phyloP scores from a whole-genome alignment of 2,329 filamentous ascomycete species.

The Intubia oerlemansii region DNA sequence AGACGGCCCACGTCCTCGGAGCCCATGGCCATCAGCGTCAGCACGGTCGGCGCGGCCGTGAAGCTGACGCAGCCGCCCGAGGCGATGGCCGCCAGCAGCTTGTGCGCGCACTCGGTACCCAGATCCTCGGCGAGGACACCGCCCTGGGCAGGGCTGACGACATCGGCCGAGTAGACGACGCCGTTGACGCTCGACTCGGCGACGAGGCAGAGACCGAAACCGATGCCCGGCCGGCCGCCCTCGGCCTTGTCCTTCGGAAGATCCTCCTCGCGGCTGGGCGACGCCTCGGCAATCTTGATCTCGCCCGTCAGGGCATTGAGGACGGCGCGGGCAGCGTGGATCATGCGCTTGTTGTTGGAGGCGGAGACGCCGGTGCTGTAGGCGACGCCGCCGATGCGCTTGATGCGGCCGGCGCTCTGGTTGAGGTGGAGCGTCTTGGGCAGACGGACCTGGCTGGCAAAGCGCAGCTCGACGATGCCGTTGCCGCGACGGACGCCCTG shows the following conservation, averaged over 20 bases:
- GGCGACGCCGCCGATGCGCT: slow-evolving; percentile 76
- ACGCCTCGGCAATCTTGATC: slow-evolving; percentile 56
- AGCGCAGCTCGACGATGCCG: slow-evolving; percentile 81
- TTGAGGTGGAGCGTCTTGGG: slow-evolving; percentile 84
- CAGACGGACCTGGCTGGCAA: slow-evolving; percentile 79
- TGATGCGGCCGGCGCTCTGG: slow-evolving; percentile 64
- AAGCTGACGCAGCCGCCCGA: slow-evolving; percentile 64
- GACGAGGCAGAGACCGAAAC: slow-evolving; percentile 77
- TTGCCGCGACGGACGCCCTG: slow-evolving; percentile 59
- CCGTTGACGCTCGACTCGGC: slow-evolving; percentile 67
- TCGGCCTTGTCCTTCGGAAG: too few species aligned
- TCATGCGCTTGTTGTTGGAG: slow-evolving; percentile 88
- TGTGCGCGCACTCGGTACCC: slow-evolving; percentile 70
- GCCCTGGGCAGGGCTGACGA: slow-evolving; percentile 51
- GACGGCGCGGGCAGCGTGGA: slow-evolving; percentile 69
- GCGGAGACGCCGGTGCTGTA: slow-evolving; percentile 84
- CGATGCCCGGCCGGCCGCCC: slow-evolving; percentile 56
- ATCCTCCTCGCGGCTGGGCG: slow-evolving; percentile 29
- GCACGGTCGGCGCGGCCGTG: slow-evolving; percentile 49
- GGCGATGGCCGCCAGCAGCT: slow-evolving; percentile 64
- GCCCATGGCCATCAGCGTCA: slow-evolving; percentile 94
- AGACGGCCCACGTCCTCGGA: slow-evolving; percentile 85
- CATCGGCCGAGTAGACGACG: slow-evolving; percentile 73
- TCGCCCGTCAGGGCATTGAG: slow-evolving; percentile 73
- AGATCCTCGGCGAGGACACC: slow-evolving; percentile 79